A percentile compares a stretch with the other conserved stretches of the same genome.
Evolutionary conservation across 164 flowering plant genomes (phyloP).

Genomic region (Houttuynia cordata): DNA sequence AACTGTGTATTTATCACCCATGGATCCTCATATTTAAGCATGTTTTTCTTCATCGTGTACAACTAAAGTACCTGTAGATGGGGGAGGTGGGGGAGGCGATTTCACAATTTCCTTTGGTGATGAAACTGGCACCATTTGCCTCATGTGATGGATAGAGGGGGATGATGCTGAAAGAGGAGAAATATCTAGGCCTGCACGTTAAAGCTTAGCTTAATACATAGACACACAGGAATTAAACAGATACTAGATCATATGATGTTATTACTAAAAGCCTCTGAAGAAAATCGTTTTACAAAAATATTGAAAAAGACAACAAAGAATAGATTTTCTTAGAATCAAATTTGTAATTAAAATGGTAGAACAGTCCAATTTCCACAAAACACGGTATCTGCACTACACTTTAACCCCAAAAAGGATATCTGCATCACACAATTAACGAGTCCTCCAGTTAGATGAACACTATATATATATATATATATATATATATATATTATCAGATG

Average conservation of each 20-base stretch:
- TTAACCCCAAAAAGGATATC: no score
- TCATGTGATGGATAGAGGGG: constrained; percentile 11
- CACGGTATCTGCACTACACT: no score
- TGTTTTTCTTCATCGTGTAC: no score
- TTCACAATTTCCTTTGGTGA: constrained; percentile 17
- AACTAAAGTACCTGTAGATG: constrained; percentile 19
- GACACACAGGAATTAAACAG: not conserved
- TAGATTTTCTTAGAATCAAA: no score
- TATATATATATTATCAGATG: no score
- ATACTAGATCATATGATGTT: constrained; percentile 4
- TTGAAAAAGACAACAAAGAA: no score
- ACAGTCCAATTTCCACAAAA: no score
- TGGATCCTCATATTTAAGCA: not conserved
- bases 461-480: no score
- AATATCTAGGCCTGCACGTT: constrained; percentile 15
- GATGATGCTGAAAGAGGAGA: constrained; percentile 26
- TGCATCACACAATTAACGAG: no score
- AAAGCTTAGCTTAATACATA: not conserved
- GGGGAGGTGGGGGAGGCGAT: constrained; percentile 18
- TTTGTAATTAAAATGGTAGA: no score
- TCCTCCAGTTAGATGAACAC: no score
- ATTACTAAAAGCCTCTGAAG: not conserved
- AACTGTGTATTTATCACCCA: not conserved
- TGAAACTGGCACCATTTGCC: constrained; percentile 22
- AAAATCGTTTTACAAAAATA: not conserved